Percentiles rank a stretch among this genome's conserved stretches.
Conservation (phyloP, 2,329 filamentous ascomycete genomes). For the Sporothrix inflata region DNA sequence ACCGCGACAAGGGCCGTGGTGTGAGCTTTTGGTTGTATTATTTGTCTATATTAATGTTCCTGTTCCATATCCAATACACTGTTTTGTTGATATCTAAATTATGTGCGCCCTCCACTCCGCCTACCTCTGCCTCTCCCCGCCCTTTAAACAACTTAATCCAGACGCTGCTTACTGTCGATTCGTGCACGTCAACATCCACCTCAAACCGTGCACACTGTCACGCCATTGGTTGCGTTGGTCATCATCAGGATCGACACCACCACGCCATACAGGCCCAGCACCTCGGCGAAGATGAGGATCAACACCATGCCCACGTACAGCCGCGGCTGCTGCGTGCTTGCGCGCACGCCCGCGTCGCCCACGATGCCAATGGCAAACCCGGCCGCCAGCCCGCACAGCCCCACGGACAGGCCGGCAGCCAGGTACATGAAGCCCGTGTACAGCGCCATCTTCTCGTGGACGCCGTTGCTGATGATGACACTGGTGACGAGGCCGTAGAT, state of each 20-base stretch:
- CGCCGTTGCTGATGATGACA: conserved; percentile 58
- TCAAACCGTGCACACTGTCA: conserved; percentile 42
- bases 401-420: conserved; percentile 85
- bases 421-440: conserved; percentile 91
- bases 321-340: conserved; percentile 94
- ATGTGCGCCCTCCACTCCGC: background rate
- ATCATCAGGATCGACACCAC: conserved; percentile 55
- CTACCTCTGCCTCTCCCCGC: background rate
- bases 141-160: background rate
- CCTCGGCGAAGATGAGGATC: conserved; percentile 97
- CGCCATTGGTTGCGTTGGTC: conserved; percentile 46
- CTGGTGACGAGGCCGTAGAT: background rate
- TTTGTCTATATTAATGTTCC: conserved; percentile 8
- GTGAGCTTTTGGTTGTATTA: background rate
- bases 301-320: conserved; percentile 99
- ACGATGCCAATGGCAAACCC: conserved; percentile 97
- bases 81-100: background rate
- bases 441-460: conserved; percentile 73
- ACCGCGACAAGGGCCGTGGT: background rate
- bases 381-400: conserved; percentile 87
- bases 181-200: background rate
- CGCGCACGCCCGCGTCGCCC: conserved; percentile 88
- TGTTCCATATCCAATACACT: conserved; percentile 19
- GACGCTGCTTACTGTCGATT: background rate
- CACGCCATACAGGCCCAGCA: conserved; percentile 86